These are phyloP conservation scores for Phalaenopsis hybrid DNA, from an alignment of 116 monocot genomes.

Conservation along the genomic window DNA sequence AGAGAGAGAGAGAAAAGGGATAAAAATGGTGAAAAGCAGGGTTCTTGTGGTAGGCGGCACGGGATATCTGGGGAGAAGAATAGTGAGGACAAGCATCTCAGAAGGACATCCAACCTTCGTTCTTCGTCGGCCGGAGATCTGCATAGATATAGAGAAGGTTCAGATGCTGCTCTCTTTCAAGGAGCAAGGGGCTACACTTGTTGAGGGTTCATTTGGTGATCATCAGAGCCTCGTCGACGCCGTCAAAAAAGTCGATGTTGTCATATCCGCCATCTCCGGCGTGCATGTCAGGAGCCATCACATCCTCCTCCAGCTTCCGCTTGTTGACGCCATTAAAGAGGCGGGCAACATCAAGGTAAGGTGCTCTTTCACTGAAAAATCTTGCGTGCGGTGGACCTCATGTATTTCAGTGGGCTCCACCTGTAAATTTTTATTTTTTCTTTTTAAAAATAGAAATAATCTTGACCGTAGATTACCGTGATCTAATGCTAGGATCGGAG, in stretches of 20 bases:
- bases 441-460: no score
- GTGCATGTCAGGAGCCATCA: constrained; percentile 34
- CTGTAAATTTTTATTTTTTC: no score
- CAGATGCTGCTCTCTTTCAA: constrained; percentile 47
- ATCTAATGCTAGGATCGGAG: no score
- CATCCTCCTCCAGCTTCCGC: constrained; percentile 37
- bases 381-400: no score
- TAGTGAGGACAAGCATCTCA: constrained; percentile 40
- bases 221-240: constrained; percentile 35
- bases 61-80: constrained; percentile 39
- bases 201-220: constrained; percentile 35
- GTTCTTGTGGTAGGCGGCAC: constrained; percentile 53
- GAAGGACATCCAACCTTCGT: constrained; percentile 37
- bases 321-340: constrained; percentile 44
- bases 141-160: constrained; percentile 44
- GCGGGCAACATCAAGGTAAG: constrained; percentile 54
- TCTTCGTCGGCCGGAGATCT: constrained; percentile 34
- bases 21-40: constrained; percentile 26
- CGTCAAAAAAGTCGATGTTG: constrained; percentile 33
- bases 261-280: constrained; percentile 41
- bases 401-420: no score
- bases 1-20: constrained; percentile 2
- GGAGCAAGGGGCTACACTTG: constrained; percentile 25
- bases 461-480: no score
- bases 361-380: no score